Base-by-base conservation (phyloP, 441 rosid genomes). In the Arabidopsis hybrid region DNA sequence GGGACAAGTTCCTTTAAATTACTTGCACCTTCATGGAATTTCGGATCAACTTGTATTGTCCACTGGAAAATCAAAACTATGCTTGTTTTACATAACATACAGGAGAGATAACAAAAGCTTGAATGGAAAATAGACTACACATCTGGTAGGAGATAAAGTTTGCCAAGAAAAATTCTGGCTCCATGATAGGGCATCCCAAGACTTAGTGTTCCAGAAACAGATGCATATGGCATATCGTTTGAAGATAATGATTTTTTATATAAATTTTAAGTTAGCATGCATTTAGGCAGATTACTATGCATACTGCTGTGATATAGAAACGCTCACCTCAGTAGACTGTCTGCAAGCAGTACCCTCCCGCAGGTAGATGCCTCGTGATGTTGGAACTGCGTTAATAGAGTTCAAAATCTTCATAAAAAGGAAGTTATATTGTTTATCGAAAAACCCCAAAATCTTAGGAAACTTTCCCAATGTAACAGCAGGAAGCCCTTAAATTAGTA, bases 11-110 rank as follows among this genome's bases (percentile, higher is more conserved):
- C 98, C 77, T 93, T 91, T 76, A 93, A 76, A 71, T 93, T 87
- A 85, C 88, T 89, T 63, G 95, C 97, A 79, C 85, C 98, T 79
- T 96, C 98, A 79, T 91, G 98, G 87, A 96, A 96, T 83, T 86
- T 87, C 14, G 99, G 99, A 53, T 86, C 89, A 79, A 96, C 85
- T 85, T 86, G 92, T 64, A 93, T 89, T 0, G 96, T 82, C 99
- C 99, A 96, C 99, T 96, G 91, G 38, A 75, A 84, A 65, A 52
- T 60, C 73, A 72, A 50, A 77, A 77, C 58, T 51, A 60, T 26
- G 73, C 64, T 71, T 77, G 67, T 71, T 77, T 71, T 57, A 70
- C 49, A 42, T 39, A 67, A 65, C 56, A 77, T 51, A 56, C 42
- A 32, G 6, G 49, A 67, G 56, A 40, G 12, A 61, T 66, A 43